A percentile compares a stretch with the other conserved stretches of the same genome.
Evolutionary conservation across 352 stramenopile species (phyloP).

Genomic region (Pythium sp.): DNA sequence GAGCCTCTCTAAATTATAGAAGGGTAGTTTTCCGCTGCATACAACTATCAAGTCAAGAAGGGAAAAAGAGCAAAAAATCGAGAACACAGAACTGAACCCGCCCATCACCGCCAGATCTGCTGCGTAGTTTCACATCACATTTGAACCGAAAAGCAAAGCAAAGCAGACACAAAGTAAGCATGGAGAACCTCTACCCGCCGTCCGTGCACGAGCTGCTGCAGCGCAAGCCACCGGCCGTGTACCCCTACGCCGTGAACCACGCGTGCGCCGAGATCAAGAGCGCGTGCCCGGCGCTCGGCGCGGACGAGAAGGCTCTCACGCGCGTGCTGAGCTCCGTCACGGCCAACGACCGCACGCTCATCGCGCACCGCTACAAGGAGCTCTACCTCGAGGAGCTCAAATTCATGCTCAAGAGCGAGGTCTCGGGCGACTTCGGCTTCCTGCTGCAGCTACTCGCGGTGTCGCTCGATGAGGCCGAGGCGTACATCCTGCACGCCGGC

Average conservation of each 20-base stretch:
- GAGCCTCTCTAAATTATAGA: too few relatives aligned
- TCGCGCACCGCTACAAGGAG: constrained; percentile 27
- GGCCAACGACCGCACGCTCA: constrained; percentile 20
- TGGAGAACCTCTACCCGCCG: constrained; percentile 29
- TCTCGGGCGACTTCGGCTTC: constrained; percentile 26
- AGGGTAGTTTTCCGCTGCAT: too few relatives aligned
- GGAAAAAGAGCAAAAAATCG: background rate
- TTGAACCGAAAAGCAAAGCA: background rate
- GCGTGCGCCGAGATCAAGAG: constrained; percentile 26
- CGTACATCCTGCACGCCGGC: constrained; percentile 24
- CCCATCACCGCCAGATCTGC: background rate
- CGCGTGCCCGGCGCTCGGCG: constrained; percentile 25
- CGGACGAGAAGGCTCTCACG: constrained; percentile 23
- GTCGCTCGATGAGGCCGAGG: constrained; percentile 27
- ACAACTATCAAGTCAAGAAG: too few relatives aligned
- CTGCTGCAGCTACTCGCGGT: constrained; percentile 24
- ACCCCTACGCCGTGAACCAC: constrained; percentile 23
- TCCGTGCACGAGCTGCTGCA: constrained; percentile 19
- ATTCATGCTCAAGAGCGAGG: constrained; percentile 24
- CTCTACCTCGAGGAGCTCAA: constrained; percentile 28
- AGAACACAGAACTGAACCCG: constrained; percentile 7
- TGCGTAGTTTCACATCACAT: constrained; percentile 2
- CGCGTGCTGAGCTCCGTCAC: constrained; percentile 23
- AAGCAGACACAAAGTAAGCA: constrained; percentile 7
- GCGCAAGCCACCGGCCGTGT: constrained; percentile 10